Evolutionary conservation across 73 alveolate genomes (phyloP).

Genomic region (Blepharisma japonicum): DNA sequence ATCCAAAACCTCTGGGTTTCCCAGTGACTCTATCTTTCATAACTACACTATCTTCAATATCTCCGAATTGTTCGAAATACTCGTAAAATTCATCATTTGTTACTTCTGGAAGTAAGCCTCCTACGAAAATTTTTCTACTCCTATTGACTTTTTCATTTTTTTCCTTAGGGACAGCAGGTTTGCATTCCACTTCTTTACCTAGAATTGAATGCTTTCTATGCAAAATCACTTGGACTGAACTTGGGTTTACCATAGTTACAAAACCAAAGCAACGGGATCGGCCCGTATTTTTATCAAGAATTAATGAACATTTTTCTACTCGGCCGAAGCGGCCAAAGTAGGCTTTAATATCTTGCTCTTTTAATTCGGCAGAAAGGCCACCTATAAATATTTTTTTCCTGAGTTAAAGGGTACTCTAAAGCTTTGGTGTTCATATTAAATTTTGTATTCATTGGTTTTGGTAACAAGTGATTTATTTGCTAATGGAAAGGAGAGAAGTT

Average conservation of each 20-base stretch:
- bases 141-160: constrained; percentile 15
- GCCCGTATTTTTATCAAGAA: constrained; percentile 34
- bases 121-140: constrained; percentile 61
- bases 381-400: constrained; percentile 26
- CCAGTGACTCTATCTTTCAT: constrained; percentile 66
- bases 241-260: constrained; percentile 34
- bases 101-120: constrained; percentile 75
- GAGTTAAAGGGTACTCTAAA: not conserved
- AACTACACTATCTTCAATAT: constrained; percentile 62
- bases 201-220: constrained; percentile 42
- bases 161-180: constrained; percentile 54
- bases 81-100: constrained; percentile 47
- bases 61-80: constrained; percentile 61
- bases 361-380: constrained; percentile 7
- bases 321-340: constrained; percentile 7
- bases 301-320: not conserved
- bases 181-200: constrained; percentile 62
- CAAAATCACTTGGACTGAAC: constrained; percentile 23
- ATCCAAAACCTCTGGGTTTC: constrained; percentile 84
- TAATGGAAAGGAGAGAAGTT: too few species aligned
- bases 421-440: too few species aligned
- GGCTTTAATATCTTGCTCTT: not conserved
- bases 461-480: too few species aligned
- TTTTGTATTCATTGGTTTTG: too few species aligned
- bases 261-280: constrained; percentile 67